Percentiles rank a stretch among this genome's conserved stretches.
phyloP scores from a whole-genome alignment of 805 yeast species.

The Suhomyces vadensis region DNA sequence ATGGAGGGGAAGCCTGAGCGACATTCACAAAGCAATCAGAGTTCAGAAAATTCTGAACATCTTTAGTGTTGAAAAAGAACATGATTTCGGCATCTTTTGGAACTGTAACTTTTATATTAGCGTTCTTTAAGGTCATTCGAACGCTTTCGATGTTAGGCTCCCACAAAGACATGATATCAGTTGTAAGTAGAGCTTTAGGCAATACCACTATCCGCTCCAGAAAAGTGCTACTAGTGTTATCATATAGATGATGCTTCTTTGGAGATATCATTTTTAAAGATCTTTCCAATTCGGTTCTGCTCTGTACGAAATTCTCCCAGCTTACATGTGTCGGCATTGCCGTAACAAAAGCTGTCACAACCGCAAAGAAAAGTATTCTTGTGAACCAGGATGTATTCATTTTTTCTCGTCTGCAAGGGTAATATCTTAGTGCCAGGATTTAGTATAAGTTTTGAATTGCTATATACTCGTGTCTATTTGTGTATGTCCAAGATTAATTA shows the following conservation, averaged over 20 bases:
- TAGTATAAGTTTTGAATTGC: neutral
- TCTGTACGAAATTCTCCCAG: neutral
- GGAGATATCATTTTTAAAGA: neutral
- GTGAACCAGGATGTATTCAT: too few species aligned
- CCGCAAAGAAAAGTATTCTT: neutral
- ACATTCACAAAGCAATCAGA: too few species aligned
- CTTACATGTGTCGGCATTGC: neutral
- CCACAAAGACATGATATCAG: neutral
- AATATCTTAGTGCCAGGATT: too few species aligned
- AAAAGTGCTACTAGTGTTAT: too few species aligned
- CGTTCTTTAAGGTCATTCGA: conserved; percentile 8
- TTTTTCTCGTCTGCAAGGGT: too few species aligned
- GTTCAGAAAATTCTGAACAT: conserved; percentile 20
- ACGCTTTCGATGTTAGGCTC: neutral
- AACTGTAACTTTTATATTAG: conserved; percentile 12
- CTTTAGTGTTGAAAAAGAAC: conserved; percentile 41
- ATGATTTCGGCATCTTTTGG: conserved; percentile 37
- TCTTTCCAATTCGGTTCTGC: neutral
- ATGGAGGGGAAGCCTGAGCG: too few species aligned
- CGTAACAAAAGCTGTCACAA: neutral
- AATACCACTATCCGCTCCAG: too few species aligned
- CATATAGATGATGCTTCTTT: neutral
- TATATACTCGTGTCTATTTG: neutral
- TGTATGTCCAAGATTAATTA: neutral
- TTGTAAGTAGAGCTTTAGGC: neutral